Percentiles rank a stretch among this genome's conserved stretches.
phyloP scores from a whole-genome alignment of 208 protist species.

The Phytomonas sp. region DNA sequence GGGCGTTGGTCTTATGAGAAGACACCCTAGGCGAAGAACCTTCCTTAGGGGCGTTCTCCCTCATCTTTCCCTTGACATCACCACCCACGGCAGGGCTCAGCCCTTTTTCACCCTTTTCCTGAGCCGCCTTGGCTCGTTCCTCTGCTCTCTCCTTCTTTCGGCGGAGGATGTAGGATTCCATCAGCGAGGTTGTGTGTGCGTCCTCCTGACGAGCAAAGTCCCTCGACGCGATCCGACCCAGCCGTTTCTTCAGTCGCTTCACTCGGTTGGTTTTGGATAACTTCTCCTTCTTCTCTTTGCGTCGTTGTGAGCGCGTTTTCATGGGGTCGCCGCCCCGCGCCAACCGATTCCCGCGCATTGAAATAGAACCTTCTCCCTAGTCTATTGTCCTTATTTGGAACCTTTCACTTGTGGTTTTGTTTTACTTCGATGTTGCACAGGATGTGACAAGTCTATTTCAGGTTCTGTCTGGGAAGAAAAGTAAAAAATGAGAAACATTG shows the following conservation, averaged over 20 bases:
- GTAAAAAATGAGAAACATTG: slow-evolving; percentile 8
- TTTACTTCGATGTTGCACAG: too few relatives aligned
- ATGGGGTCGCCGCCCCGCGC: slow-evolving; percentile 64
- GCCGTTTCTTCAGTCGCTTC: slow-evolving; percentile 49
- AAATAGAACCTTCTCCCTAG: background rate
- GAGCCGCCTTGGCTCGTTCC: slow-evolving; percentile 25
- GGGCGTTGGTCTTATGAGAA: slow-evolving; percentile 5
- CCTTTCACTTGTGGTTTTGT: too few relatives aligned
- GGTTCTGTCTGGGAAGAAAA: slow-evolving; percentile 4
- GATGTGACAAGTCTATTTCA: too few relatives aligned
- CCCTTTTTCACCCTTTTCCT: slow-evolving; percentile 16
- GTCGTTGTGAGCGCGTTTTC: slow-evolving; percentile 69
- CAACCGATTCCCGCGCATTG: slow-evolving; percentile 76
- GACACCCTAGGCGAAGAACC: background rate
- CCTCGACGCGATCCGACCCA: slow-evolving; percentile 33
- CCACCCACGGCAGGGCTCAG: background rate
- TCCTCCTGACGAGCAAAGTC: slow-evolving; percentile 60
- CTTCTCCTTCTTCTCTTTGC: slow-evolving; percentile 51
- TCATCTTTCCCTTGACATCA: slow-evolving; percentile 7
- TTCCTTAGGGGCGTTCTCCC: slow-evolving; percentile 14
- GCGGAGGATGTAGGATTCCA: slow-evolving; percentile 77
- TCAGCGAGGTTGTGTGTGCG: slow-evolving; percentile 71
- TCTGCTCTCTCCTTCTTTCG: slow-evolving; percentile 67
- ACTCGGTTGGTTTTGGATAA: slow-evolving; percentile 53
- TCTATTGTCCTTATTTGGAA: background rate